These are phyloP conservation scores for Calonectria montana DNA, from an alignment of 2,329 filamentous ascomycete species.

Conservation along the genomic window DNA sequence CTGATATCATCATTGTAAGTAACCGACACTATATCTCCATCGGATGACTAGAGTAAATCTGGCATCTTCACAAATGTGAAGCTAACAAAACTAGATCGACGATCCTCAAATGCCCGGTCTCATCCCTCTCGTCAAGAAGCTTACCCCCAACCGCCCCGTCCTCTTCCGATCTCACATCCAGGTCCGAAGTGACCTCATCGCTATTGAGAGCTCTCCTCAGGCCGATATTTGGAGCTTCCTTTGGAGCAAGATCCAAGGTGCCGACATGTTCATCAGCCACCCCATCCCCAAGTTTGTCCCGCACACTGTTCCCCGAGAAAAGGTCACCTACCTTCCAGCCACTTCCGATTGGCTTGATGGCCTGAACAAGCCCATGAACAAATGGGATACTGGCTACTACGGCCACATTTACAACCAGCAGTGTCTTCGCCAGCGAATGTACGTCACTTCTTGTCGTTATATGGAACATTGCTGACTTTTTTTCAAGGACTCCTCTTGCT, in stretches of 20 bases:
- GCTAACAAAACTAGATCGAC: conserved; percentile 65
- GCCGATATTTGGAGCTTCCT: conserved; percentile 80
- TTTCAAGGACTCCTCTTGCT: conserved; percentile 58
- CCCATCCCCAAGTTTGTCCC: conserved; percentile 83
- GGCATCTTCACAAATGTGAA: background rate
- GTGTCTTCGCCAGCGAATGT: conserved; percentile 69
- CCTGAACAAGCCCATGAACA: conserved; percentile 78
- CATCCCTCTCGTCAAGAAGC: conserved; percentile 78
- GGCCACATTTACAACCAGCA: conserved; percentile 77
- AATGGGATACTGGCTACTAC: conserved; percentile 80
- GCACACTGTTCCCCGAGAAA: conserved; percentile 70
- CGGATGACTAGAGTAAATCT: conserved; percentile 1
- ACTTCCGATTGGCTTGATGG: conserved; percentile 89
- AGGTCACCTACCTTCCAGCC: conserved; percentile 81
- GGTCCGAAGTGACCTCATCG: conserved; percentile 79
- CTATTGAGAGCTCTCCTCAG: conserved; percentile 72
- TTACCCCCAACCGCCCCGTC: conserved; percentile 79
- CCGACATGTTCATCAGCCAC: conserved; percentile 86
- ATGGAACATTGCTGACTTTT: conserved; percentile 10
- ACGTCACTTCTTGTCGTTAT: conserved; percentile 6
- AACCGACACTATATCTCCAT: background rate
- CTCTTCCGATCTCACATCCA: conserved; percentile 88
- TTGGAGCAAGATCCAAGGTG: conserved; percentile 76
- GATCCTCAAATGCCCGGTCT: conserved; percentile 87
- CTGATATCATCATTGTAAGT: conserved; percentile 76